phyloP scores from a whole-genome alignment of 2,329 filamentous ascomycete species.

The Curvularia hawaiiensis region DNA sequence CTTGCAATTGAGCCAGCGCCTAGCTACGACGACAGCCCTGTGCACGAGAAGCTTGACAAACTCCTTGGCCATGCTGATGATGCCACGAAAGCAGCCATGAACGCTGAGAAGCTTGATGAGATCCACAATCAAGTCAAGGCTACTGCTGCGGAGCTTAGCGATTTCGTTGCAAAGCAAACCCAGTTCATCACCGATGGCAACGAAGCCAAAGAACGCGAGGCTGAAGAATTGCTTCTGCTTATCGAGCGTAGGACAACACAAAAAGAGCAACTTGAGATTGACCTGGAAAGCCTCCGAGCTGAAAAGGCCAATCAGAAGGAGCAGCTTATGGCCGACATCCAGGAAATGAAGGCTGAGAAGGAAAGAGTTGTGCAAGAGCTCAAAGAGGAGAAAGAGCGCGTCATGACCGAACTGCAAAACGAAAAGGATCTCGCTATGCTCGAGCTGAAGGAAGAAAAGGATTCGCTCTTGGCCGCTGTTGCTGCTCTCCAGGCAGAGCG shows the following conservation, averaged over 20 bases:
- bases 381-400: conserved; percentile 50
- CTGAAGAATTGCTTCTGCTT: conserved; percentile 79
- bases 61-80: conserved; percentile 64
- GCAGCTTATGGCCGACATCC: conserved; percentile 56
- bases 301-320: conserved; percentile 68
- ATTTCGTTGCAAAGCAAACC: conserved; percentile 79
- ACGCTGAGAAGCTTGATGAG: conserved; percentile 82
- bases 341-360: conserved; percentile 52
- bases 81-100: conserved; percentile 71
- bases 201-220: conserved; percentile 76
- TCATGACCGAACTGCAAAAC: conserved; percentile 42
- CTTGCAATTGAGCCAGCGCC: conserved; percentile 52
- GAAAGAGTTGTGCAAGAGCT: conserved; percentile 44
- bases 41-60: conserved; percentile 62
- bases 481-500: conserved; percentile 68
- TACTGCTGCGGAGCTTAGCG: conserved; percentile 81
- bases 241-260: conserved; percentile 76
- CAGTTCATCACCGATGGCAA: conserved; percentile 76
- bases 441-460: conserved; percentile 51
- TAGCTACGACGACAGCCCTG: conserved; percentile 52
- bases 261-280: conserved; percentile 63
- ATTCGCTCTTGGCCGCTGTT: conserved; percentile 58
- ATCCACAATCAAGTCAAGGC: conserved; percentile 87
- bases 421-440: conserved; percentile 43
- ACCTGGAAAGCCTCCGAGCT: conserved; percentile 51